phyloP scores from a whole-genome alignment of 1,139 yeast genomes.

The Diutina catenulata region DNA sequence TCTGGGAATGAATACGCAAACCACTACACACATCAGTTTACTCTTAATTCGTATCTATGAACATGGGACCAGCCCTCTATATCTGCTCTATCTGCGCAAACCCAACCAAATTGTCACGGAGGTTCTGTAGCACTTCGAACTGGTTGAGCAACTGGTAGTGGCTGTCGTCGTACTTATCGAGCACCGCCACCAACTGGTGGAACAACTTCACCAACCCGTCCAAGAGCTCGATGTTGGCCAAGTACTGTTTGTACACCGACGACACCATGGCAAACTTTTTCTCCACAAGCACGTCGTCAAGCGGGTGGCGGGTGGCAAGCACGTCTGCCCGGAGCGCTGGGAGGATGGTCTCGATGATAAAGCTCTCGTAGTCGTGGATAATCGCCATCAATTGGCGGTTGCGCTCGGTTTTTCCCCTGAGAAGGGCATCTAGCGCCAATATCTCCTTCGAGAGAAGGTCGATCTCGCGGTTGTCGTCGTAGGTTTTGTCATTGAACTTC shows the following conservation, averaged over 20 bases:
- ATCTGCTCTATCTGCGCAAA: no score
- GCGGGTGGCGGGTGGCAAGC: background rate
- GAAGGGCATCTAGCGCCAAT: background rate
- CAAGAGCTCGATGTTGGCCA: background rate
- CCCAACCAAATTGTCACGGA: background rate
- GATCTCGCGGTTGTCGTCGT: background rate
- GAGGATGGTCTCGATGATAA: background rate
- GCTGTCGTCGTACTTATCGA: background rate
- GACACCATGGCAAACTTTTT: background rate
- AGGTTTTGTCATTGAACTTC: background rate
- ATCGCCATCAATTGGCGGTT: background rate
- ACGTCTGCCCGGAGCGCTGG: background rate
- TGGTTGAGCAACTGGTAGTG: slow-evolving; percentile 1
- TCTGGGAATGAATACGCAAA: no score
- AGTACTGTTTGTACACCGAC: background rate
- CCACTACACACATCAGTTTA: no score
- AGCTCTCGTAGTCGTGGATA: slow-evolving; percentile 1
- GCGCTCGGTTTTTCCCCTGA: background rate
- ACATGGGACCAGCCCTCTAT: no score
- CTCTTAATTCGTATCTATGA: no score
- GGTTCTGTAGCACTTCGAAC: slow-evolving; percentile 1
- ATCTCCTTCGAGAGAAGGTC: background rate
- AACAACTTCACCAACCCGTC: background rate
- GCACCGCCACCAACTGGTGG: background rate
- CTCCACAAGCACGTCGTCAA: background rate